Percentiles rank a stretch among this genome's conserved stretches.
Conservation (phyloP, 2,329 filamentous ascomycete genomes). For the Didymella pinodella region DNA sequence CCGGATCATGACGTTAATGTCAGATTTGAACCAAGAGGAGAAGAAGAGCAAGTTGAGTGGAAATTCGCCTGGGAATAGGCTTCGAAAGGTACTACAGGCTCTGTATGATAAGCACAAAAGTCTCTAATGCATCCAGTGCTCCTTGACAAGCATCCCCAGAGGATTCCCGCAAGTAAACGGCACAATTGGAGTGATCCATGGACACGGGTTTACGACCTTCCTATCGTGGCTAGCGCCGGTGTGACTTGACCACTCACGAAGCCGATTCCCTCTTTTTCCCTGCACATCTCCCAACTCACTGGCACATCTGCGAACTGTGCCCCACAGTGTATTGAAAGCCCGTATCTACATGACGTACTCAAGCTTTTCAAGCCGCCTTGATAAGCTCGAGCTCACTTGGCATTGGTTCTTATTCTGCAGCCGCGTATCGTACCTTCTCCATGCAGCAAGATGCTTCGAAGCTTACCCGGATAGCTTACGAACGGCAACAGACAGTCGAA, state of each 20-base stretch:
- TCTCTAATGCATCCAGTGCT: neutral
- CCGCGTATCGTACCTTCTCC: slow-evolving; percentile 28
- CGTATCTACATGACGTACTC: slow-evolving; percentile 29
- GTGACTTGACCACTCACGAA: neutral
- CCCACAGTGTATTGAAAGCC: neutral
- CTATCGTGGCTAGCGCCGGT: slow-evolving; percentile 1
- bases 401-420: slow-evolving; percentile 12
- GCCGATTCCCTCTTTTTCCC: slow-evolving; percentile 2
- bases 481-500: neutral
- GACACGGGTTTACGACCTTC: slow-evolving; percentile 1
- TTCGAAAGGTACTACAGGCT: neutral
- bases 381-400: slow-evolving; percentile 22
- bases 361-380: slow-evolving; percentile 26
- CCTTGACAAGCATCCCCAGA: neutral
- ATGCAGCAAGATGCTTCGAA: slow-evolving; percentile 23
- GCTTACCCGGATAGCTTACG: slow-evolving; percentile 6
- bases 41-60: slow-evolving; percentile 20
- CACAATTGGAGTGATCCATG: neutral
- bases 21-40: slow-evolving; percentile 16
- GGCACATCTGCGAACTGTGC: neutral
- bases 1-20: slow-evolving; percentile 39
- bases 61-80: slow-evolving; percentile 33
- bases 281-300: neutral
- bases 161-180: slow-evolving; percentile 1
- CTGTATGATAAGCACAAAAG: neutral